These are phyloP conservation scores for Vitis rupestris DNA, from an alignment of 164 flowering plant genomes.

Conservation along the genomic window DNA sequence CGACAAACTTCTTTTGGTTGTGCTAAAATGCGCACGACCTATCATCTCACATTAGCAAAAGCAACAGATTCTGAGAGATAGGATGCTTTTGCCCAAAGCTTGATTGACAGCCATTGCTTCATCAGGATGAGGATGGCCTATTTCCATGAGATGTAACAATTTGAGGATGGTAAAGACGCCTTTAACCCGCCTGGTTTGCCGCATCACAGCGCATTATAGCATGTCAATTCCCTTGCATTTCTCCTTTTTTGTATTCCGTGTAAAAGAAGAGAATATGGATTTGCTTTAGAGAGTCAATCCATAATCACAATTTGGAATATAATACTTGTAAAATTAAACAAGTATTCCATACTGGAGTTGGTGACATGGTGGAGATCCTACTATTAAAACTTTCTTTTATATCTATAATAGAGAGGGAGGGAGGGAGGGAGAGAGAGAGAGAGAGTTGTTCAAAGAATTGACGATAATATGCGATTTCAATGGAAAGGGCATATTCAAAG, in stretches of 20 bases:
- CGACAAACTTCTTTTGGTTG: background rate
- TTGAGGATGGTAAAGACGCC: too few species aligned
- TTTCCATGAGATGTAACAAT: too few species aligned
- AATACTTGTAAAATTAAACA: background rate
- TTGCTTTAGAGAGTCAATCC: constrained; percentile 5
- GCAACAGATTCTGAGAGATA: too few species aligned
- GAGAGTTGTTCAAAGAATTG: background rate
- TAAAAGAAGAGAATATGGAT: background rate
- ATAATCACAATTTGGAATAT: constrained; percentile 1
- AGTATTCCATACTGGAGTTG: background rate
- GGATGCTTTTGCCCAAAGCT: background rate
- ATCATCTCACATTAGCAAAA: background rate
- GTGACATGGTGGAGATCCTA: background rate
- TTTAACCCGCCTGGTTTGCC: too few species aligned
- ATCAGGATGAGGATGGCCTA: background rate
- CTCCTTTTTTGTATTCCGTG: background rate
- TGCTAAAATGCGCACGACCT: constrained; percentile 5
- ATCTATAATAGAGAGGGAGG: background rate
- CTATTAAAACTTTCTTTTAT: background rate
- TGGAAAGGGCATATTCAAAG: background rate
- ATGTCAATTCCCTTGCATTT: background rate
- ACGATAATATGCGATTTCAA: background rate
- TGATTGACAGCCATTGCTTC: background rate
- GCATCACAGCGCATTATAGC: constrained; percentile 1
- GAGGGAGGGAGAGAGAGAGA: too few species aligned